Percentiles rank a stretch among this genome's conserved stretches.
Conservation (phyloP, 345 rosid species). For the Eucalyptus erythrocorys region DNA sequence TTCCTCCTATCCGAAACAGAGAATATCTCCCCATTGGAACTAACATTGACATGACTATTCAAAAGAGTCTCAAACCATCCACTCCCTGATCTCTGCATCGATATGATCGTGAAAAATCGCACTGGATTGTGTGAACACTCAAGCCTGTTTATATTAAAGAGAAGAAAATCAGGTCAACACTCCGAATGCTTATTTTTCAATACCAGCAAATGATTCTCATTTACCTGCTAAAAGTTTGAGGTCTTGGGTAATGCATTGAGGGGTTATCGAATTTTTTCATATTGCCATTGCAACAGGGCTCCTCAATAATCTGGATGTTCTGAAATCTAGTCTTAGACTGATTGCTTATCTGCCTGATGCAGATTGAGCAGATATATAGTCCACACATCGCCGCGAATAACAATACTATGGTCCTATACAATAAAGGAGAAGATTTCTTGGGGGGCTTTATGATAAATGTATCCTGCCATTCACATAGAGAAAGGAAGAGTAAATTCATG, state of each 20-base stretch:
- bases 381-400: conserved; percentile 67
- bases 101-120: conserved; percentile 68
- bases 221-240: conserved; percentile 78
- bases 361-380: conserved; percentile 46
- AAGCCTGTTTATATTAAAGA: conserved; percentile 22
- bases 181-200: not conserved
- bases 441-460: conserved; percentile 44
- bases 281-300: conserved; percentile 6
- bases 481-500: not conserved
- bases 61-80: conserved; percentile 98
- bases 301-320: conserved; percentile 30
- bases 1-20: conserved; percentile 47
- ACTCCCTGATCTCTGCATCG: conserved; percentile 98
- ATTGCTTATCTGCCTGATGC: conserved; percentile 54
- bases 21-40: conserved; percentile 96
- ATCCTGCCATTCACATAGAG: conserved; percentile 32
- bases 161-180: not conserved
- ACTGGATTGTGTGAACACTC: conserved; percentile 81
- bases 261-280: conserved; percentile 10
- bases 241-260: conserved; percentile 62
- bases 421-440: conserved; percentile 58
- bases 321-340: conserved; percentile 14
- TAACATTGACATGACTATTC: conserved; percentile 82
- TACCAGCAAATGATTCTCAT: not conserved
- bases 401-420: conserved; percentile 61